Evolutionary conservation across 768 basidiomycete genomes (phyloP).

Genomic region (Favolaschia claudopus): DNA sequence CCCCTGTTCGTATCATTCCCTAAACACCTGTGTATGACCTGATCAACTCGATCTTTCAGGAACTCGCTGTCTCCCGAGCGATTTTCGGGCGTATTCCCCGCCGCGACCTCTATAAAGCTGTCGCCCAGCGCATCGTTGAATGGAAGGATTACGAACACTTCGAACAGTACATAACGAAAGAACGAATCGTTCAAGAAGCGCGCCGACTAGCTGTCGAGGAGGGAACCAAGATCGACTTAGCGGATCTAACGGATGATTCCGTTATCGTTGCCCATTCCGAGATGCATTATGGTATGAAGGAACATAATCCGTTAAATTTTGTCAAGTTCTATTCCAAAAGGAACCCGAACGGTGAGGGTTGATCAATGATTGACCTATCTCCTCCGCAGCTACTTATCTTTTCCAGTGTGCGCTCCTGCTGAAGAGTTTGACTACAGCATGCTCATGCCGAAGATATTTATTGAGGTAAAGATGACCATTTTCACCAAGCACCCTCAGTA

Average conservation of each 20-base stretch:
- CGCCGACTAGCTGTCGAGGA: conserved; percentile 29
- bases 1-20: conserved; percentile 48
- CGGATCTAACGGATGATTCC: conserved; percentile 34
- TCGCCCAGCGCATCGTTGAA: conserved; percentile 43
- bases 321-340: conserved; percentile 81
- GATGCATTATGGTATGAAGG: conserved; percentile 84
- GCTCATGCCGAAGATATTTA: conserved; percentile 70
- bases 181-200: conserved; percentile 49
- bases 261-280: conserved; percentile 68
- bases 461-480: conserved; percentile 72
- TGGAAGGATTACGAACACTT: conserved; percentile 48
- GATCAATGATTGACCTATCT: not conserved
- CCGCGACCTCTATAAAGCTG: conserved; percentile 73
- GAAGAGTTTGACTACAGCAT: conserved; percentile 67
- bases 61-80: conserved; percentile 61
- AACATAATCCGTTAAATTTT: conserved; percentile 69
- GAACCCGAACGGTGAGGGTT: conserved; percentile 58
- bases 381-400: not conserved
- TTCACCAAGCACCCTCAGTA: conserved; percentile 69
- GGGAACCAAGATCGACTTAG: conserved; percentile 32
- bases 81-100: conserved; percentile 68
- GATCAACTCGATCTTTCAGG: conserved; percentile 45
- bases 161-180: conserved; percentile 46
- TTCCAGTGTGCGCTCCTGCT: conserved; percentile 52
- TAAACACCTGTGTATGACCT: not conserved